Evolutionary conservation across 805 yeast species (phyloP).

Genomic region (Candida insectalens): DNA sequence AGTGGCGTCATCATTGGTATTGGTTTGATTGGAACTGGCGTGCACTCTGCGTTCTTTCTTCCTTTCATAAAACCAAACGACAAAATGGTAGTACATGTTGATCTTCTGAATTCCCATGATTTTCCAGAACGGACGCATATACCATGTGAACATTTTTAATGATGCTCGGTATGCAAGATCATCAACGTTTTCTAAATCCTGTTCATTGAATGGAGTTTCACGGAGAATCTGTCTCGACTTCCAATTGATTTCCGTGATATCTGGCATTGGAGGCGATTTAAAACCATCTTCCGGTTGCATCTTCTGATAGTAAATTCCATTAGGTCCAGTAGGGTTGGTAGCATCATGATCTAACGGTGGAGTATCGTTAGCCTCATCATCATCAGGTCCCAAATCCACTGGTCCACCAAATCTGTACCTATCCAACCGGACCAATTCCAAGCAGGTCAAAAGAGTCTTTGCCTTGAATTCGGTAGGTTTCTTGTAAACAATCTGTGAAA

Average conservation of each 20-base stretch:
- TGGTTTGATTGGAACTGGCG: too few species aligned
- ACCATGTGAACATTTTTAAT: conserved; percentile 14
- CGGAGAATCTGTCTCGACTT: conserved; percentile 16
- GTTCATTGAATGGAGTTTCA: conserved; percentile 30
- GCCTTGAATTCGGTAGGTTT: conserved; percentile 4
- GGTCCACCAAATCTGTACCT: conserved; percentile 3
- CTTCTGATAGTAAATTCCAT: conserved; percentile 4
- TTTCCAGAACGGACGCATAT: conserved; percentile 36
- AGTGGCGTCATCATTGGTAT: too few species aligned
- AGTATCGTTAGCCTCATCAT: neutral
- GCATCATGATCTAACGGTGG: neutral
- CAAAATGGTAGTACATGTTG: conserved; percentile 45
- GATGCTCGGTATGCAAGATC: conserved; percentile 32
- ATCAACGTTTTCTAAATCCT: conserved; percentile 35
- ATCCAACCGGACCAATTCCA: conserved; percentile 5
- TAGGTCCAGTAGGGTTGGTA: neutral
- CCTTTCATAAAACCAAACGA: conserved; percentile 26
- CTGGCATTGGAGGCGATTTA: conserved; percentile 20
- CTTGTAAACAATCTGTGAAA: neutral
- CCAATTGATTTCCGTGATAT: conserved; percentile 12
- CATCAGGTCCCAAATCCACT: conserved; percentile 1
- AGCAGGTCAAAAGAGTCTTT: conserved; percentile 9
- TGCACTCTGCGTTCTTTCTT: conserved; percentile 9
- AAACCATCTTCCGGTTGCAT: conserved; percentile 8
- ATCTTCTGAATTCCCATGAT: conserved; percentile 42